A percentile compares a stretch with the other conserved stretches of the same genome.
Evolutionary conservation across 345 rosid genomes (phyloP).

Genomic region (Citrus trifoliata): DNA sequence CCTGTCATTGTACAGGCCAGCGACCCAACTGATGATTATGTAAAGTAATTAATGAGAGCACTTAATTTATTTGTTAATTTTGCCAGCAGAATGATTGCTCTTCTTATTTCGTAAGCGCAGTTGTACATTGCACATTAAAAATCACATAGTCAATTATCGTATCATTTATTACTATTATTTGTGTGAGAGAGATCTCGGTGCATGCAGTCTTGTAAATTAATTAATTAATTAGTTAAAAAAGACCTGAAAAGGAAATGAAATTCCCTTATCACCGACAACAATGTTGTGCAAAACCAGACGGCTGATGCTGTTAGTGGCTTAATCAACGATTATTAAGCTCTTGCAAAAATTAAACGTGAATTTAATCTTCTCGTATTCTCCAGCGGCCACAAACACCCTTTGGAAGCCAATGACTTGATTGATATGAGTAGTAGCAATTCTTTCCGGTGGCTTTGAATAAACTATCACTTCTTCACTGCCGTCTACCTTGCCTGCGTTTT

Average conservation of each 20-base stretch:
- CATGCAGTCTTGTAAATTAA: no score
- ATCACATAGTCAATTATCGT: no score
- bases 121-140: no score
- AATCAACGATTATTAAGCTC: slow-evolving; percentile 26
- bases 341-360: slow-evolving; percentile 30
- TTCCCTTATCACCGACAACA: slow-evolving; percentile 13
- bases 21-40: no score
- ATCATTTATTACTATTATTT: no score
- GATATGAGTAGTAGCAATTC: slow-evolving; percentile 7
- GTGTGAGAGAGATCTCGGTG: no score
- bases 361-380: slow-evolving; percentile 7
- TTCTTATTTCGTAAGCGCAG: no score
- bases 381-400: slow-evolving; percentile 23
- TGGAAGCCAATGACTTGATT: slow-evolving; percentile 38
- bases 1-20: no score
- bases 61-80: no score
- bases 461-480: slow-evolving; percentile 32
- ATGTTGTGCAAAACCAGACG: slow-evolving; percentile 29
- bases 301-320: neutral
- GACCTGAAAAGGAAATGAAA: slow-evolving; percentile 17
- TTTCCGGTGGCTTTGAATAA: slow-evolving; percentile 29
- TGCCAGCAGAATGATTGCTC: no score
- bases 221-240: no score
- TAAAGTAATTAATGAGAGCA: no score
- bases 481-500: slow-evolving; percentile 19